These are phyloP conservation scores for Trichoderma gamsii DNA, from an alignment of 495 filamentous ascomycete species.

Conservation along the genomic window DNA sequence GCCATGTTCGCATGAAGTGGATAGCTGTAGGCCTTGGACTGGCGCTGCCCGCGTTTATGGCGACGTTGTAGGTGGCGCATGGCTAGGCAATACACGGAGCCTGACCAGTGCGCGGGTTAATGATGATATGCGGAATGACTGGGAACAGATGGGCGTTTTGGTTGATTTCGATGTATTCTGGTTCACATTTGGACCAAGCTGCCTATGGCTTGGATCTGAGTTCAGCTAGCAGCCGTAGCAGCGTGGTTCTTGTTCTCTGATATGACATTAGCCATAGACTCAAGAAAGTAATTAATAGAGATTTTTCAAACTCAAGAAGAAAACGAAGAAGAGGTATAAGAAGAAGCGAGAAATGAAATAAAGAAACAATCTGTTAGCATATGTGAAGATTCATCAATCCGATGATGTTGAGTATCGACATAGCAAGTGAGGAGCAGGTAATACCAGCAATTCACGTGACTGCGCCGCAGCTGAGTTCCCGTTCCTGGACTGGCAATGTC, in stretches of 20 bases:
- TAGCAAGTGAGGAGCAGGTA: not conserved
- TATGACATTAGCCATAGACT: not conserved
- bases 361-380: not conserved
- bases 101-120: not conserved
- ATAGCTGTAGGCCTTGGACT: slow-evolving; percentile 1
- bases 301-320: too few relatives aligned
- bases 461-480: not conserved
- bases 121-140: not conserved
- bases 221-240: not conserved
- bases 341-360: not conserved
- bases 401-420: not conserved
- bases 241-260: not conserved
- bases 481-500: not conserved
- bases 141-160: not conserved
- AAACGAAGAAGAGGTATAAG: not conserved
- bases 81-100: not conserved
- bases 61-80: not conserved
- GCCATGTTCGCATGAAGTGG: not conserved
- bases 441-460: not conserved
- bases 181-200: not conserved
- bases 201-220: not conserved
- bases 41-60: not conserved
- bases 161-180: not conserved
- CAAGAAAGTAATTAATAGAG: too few relatives aligned
- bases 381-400: not conserved